phyloP scores from a whole-genome alignment of 257 asterid species.

The Solanum pennellii region DNA sequence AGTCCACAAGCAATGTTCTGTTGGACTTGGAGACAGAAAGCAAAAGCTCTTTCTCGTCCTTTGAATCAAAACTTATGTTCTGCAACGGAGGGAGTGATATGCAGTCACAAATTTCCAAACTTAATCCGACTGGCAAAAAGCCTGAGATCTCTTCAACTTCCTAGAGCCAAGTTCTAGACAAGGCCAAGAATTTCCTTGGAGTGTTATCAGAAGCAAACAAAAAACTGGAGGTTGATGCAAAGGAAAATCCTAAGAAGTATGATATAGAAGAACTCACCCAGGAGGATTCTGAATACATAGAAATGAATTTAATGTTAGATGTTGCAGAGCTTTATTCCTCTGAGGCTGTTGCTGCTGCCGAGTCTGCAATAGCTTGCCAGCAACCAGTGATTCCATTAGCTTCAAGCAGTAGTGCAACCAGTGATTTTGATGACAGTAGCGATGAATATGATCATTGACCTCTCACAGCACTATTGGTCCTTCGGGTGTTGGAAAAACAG shows the following conservation, averaged over 20 bases:
- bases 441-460: background rate
- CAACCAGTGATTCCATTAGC: background rate
- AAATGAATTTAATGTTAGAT: slow-evolving; percentile 87
- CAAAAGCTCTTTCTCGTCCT: slow-evolving; percentile 12
- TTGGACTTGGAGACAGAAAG: slow-evolving; percentile 35
- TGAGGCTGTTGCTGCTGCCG: slow-evolving; percentile 28
- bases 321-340: slow-evolving; percentile 84
- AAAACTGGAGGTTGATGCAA: slow-evolving; percentile 41
- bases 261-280: slow-evolving; percentile 66
- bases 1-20: slow-evolving; percentile 36
- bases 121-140: slow-evolving; percentile 13
- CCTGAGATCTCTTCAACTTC: slow-evolving; percentile 45
- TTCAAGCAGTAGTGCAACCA: background rate
- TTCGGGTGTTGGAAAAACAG: background rate
- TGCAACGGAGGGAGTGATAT: slow-evolving; percentile 22
- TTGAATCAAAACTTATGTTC: slow-evolving; percentile 52
- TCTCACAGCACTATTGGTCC: background rate
- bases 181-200: slow-evolving; percentile 64
- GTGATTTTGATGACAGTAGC: background rate
- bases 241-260: slow-evolving; percentile 43
- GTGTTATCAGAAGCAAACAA: slow-evolving; percentile 65
- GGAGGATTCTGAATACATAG: slow-evolving; percentile 62
- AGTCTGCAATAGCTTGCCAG: background rate
- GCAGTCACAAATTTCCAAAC: slow-evolving; percentile 8
- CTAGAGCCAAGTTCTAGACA: slow-evolving; percentile 69